phyloP scores from a whole-genome alignment of 2,329 filamentous ascomycete species.

The Microcera coccophila region DNA sequence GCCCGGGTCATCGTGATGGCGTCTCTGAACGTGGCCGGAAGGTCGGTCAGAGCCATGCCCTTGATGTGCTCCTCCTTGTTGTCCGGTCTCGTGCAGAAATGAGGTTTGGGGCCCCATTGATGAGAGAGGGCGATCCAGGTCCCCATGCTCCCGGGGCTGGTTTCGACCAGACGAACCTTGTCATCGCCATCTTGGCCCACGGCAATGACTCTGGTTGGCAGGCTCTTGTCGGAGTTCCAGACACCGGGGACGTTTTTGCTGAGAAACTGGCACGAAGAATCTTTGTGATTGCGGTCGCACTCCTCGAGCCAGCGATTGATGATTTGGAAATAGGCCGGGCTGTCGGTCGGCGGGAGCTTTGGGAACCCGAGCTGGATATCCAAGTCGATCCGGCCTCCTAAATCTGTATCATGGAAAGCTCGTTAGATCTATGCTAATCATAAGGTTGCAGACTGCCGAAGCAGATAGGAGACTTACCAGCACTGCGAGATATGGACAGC shows the following conservation, averaged over 20 bases:
- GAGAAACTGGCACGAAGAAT: background rate
- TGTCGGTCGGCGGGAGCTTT: background rate
- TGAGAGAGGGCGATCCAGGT: background rate
- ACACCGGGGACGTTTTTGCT: too few relatives aligned
- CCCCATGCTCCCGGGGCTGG: background rate
- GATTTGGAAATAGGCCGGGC: background rate
- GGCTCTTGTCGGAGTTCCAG: background rate
- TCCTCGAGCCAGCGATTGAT: slow-evolving; percentile 4
- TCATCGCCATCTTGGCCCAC: background rate
- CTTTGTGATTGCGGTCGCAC: slow-evolving; percentile 2
- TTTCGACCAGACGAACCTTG: background rate
- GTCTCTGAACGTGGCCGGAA: slow-evolving; percentile 10
- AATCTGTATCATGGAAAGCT: background rate
- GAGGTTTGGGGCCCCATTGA: background rate
- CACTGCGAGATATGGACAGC: slow-evolving; percentile 7
- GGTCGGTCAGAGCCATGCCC: background rate
- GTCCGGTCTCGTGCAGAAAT: background rate
- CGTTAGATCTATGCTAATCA: background rate
- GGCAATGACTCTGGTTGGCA: background rate
- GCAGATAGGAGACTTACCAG: background rate
- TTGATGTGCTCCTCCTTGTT: background rate
- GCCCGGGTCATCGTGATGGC: slow-evolving; percentile 5
- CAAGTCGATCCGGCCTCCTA: background rate
- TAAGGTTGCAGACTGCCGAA: background rate
- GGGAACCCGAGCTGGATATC: background rate